Evolutionary conservation across 192 early-diverging fungal genomes (phyloP).

Genomic region (Spizellomyces punctatus): DNA sequence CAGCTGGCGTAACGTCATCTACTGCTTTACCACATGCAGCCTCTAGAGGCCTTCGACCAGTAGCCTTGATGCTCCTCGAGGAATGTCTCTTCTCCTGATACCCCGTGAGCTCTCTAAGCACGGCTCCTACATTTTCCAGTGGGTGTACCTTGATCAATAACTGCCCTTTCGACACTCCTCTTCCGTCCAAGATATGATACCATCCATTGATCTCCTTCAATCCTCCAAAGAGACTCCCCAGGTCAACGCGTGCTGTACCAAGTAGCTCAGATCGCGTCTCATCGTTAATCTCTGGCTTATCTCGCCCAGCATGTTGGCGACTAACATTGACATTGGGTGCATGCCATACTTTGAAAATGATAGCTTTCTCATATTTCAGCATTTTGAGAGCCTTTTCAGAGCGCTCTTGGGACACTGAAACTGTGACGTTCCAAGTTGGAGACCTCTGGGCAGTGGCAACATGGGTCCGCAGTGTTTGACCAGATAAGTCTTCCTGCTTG

Average conservation of each 20-base stretch:
- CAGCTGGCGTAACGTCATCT: not conserved
- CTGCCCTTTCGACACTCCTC: constrained; percentile 27
- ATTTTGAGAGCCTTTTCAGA: constrained; percentile 17
- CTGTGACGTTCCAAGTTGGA: constrained; percentile 13
- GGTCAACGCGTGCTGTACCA: constrained; percentile 30
- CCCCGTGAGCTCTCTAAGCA: constrained; percentile 17
- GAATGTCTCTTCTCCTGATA: not conserved
- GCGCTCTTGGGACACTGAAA: constrained; percentile 11
- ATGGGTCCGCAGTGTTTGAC: constrained; percentile 10
- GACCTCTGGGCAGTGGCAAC: constrained; percentile 24
- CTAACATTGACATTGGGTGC: constrained; percentile 1
- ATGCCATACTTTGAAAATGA: constrained; percentile 36
- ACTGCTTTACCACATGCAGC: constrained; percentile 14
- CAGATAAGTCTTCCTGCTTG: not conserved
- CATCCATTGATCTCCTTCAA: constrained; percentile 38
- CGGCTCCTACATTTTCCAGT: constrained; percentile 28
- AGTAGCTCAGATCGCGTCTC: constrained; percentile 18
- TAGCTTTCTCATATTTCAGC: constrained; percentile 15
- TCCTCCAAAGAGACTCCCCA: constrained; percentile 36
- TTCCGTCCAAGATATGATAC: constrained; percentile 35
- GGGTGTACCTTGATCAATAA: constrained; percentile 36
- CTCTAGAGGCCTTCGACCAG: constrained; percentile 18
- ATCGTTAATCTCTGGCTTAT: not conserved
- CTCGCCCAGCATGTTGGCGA: not conserved
- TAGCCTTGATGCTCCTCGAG: not conserved